A percentile compares a stretch with the other conserved stretches of the same genome.
Evolutionary conservation across 106 monocot genomes (phyloP).

Genomic region (Dendrobium chrysotoxum): DNA sequence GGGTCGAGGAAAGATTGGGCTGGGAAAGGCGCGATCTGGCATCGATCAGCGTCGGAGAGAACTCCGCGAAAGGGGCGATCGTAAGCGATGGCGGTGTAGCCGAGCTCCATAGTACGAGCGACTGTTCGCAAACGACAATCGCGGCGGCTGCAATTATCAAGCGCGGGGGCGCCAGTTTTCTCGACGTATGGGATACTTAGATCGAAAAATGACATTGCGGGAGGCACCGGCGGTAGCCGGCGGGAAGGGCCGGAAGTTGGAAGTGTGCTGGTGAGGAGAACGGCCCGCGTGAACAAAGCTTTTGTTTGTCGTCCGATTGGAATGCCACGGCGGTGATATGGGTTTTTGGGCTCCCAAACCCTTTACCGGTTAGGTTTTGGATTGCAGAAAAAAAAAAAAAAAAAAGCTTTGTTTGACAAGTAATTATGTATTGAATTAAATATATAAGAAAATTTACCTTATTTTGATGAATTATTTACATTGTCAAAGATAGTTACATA

Average conservation of each 20-base stretch:
- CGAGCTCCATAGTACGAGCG: conserved; percentile 62
- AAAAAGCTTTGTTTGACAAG: too few species aligned
- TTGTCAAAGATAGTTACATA: too few species aligned
- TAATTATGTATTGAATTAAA: too few species aligned
- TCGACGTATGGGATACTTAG: conserved; percentile 62
- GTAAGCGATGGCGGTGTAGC: conserved; percentile 75
- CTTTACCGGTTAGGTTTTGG: too few species aligned
- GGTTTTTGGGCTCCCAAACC: too few species aligned
- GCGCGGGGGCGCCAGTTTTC: neutral
- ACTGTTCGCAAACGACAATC: conserved; percentile 31
- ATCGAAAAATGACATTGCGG: conserved; percentile 76
- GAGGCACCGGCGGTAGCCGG: neutral
- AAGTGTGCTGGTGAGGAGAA: too few species aligned
- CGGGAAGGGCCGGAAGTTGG: neutral
- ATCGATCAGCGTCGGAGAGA: conserved; percentile 57
- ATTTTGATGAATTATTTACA: too few species aligned
- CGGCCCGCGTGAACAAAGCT: neutral
- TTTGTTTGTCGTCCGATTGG: neutral
- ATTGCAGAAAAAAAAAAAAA: too few species aligned
- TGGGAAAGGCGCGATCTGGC: conserved; percentile 39
- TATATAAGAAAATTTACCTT: too few species aligned
- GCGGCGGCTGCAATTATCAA: conserved; percentile 13
- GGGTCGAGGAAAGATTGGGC: conserved; percentile 41
- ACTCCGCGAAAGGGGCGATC: conserved; percentile 56
- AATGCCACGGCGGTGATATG: neutral